Evolutionary conservation across 495 filamentous ascomycete genomes (phyloP).

Genomic region (Aspergillus bertholletiae): DNA sequence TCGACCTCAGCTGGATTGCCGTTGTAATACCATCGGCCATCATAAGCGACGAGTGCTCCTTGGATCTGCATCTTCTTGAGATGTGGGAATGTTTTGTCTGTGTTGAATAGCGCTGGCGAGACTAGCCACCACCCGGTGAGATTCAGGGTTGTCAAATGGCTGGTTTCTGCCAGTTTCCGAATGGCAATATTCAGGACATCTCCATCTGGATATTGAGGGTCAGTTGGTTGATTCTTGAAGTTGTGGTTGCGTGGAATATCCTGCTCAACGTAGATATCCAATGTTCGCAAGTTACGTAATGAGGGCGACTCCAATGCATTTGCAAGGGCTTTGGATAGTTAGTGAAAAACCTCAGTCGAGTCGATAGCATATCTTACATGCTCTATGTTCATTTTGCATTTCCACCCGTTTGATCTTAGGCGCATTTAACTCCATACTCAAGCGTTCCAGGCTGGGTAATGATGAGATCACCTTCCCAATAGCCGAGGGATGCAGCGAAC

Average conservation of each 20-base stretch:
- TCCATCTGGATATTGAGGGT: slow-evolving; percentile 2
- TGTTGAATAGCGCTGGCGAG: slow-evolving; percentile 3
- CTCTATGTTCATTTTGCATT: background rate
- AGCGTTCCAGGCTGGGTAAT: background rate
- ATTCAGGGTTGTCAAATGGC: background rate
- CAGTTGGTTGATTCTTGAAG: background rate
- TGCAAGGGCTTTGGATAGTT: background rate
- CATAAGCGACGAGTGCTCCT: slow-evolving; percentile 1
- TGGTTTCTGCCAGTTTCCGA: slow-evolving; percentile 1
- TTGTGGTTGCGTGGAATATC: slow-evolving; percentile 1
- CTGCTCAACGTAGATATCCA: slow-evolving; percentile 1
- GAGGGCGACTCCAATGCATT: background rate
- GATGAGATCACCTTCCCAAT: background rate
- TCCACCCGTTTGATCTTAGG: background rate
- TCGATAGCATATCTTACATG: background rate
- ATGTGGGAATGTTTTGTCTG: background rate
- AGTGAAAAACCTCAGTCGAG: background rate
- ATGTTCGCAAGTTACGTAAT: background rate
- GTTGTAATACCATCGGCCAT: slow-evolving; percentile 11
- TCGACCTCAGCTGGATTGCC: background rate
- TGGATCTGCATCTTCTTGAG: background rate
- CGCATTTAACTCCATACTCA: background rate
- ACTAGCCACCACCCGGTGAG: background rate
- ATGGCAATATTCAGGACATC: slow-evolving; percentile 2
- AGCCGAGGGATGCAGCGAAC: slow-evolving; percentile 1